Conservation (phyloP, 2,329 filamentous ascomycete species). For the Fusarium coicis region DNA sequence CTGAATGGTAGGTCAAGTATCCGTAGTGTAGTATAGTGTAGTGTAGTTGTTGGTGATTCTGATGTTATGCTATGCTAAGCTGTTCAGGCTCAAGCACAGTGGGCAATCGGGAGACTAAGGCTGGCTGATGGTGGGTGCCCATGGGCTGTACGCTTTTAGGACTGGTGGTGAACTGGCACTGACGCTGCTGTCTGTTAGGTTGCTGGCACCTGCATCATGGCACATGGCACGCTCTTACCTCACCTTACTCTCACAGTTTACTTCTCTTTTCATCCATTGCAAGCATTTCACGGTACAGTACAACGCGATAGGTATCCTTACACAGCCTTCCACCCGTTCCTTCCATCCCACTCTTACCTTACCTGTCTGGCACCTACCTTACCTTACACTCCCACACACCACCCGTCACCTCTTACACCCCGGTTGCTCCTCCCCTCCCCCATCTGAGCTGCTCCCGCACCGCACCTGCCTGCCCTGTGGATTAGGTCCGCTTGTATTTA, state of each 20-base stretch:
- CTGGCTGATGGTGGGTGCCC: slow-evolving; percentile 27
- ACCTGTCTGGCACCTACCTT: slow-evolving; percentile 1
- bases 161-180: slow-evolving; percentile 26
- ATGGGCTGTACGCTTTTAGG: slow-evolving; percentile 26
- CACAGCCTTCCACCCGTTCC: slow-evolving; percentile 38
- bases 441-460: slow-evolving; percentile 32
- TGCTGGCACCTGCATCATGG: slow-evolving; percentile 29
- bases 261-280: background rate
- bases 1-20: slow-evolving; percentile 23
- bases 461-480: background rate
- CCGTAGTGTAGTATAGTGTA: background rate
- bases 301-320: slow-evolving; percentile 28
- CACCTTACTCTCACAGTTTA: slow-evolving; percentile 6
- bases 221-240: slow-evolving; percentile 29
- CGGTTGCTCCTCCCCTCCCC: slow-evolving; percentile 30
- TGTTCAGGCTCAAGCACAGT: slow-evolving; percentile 2
- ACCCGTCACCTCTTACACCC: slow-evolving; percentile 22
- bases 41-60: slow-evolving; percentile 10
- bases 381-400: slow-evolving; percentile 37
- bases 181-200: slow-evolving; percentile 2
- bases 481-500: slow-evolving; percentile 45
- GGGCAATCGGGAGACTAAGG: background rate
- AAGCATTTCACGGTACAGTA: slow-evolving; percentile 16
- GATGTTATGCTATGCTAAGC: slow-evolving; percentile 2
- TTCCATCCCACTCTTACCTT: slow-evolving; percentile 32